Evolutionary conservation across 2,329 filamentous ascomycete genomes (phyloP), one percentile per base, ranked within the genome.

Genomic region (Parastagonospora nodorum): DNA sequence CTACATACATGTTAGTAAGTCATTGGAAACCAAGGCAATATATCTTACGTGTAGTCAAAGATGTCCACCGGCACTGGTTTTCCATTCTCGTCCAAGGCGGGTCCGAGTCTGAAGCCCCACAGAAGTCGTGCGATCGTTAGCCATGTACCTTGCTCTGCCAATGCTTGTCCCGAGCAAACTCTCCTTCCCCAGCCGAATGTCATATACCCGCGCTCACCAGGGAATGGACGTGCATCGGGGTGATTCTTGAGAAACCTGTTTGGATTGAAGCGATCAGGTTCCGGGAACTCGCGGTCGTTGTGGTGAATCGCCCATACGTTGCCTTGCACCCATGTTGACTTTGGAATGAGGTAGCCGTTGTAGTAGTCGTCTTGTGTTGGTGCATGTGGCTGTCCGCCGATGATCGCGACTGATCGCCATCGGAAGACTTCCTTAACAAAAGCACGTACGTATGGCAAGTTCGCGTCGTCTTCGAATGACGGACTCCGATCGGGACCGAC

Each of bases 81-180:
- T 0, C 81, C 81, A 28, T 69, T 53, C 27, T 61, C 60, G 60
- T 78, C 74, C 10, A 74, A 48, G 29, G 68, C 74, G 38, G 76
- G 74, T 45, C 74, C 66, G 49, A 85, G 79, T 47, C 76, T 74
- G 60, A 85, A 86, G 0, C 76, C 82, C 82, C 84, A 86, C 6
- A 86, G 71, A 27, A 85, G 60, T 11, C 83, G 72, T 8, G 81
- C 80, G 38, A 86, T 75, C 0, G 80, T 83, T 59, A 86, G 78
- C 76, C 82, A 85, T 0, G 82, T 82, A 5, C 83, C 82, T 60
- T 84, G 81, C 66, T 86, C 83, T 1, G 83, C 83, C 14, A 86
- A 72, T 45, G 84, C 80, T 28, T 82, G 80, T 0, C 84, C 84
- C 2, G 80, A 82, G 63, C 84, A 87, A 37, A 85, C 77, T 19